Conservation (phyloP, 805 yeast genomes). For the Saccharomycopsis microspora region DNA sequence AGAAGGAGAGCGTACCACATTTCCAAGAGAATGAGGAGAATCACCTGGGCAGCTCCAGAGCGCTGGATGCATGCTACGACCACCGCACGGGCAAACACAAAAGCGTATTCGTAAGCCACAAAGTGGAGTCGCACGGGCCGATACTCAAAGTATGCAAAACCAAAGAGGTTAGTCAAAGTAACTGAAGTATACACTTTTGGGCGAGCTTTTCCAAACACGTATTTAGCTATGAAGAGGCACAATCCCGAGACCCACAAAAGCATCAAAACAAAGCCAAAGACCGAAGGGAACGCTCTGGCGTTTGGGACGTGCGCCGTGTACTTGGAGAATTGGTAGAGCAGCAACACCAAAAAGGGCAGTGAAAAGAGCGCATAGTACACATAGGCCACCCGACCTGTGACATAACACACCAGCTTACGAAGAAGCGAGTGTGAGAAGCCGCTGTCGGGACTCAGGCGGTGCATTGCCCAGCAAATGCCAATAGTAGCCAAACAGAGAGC, state of each 20-base stretch:
- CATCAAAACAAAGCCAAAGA: conserved; percentile 25
- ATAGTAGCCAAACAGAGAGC: conserved; percentile 2
- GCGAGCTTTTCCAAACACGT: conserved; percentile 17
- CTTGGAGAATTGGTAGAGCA: conserved; percentile 20
- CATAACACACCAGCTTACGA: conserved; percentile 19
- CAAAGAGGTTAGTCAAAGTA: conserved; percentile 35
- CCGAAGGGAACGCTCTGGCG: conserved; percentile 2
- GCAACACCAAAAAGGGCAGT: conserved; percentile 32
- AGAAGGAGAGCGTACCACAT: conserved; percentile 21
- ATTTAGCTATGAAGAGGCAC: conserved; percentile 25
- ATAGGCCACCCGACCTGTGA: conserved; percentile 26
- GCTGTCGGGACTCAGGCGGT: neutral
- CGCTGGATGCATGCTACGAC: conserved; percentile 34
- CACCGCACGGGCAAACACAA: conserved; percentile 26
- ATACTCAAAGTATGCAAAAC: conserved; percentile 31
- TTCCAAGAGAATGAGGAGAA: conserved; percentile 28
- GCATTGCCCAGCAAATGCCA: conserved; percentile 1
- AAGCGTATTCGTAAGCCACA: conserved; percentile 26
- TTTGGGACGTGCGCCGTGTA: neutral
- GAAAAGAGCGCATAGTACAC: conserved; percentile 27
- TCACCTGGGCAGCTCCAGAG: conserved; percentile 34
- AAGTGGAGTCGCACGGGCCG: conserved; percentile 31
- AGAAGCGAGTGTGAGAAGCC: conserved; percentile 13
- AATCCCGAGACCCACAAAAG: conserved; percentile 25
- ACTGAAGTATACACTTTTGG: conserved; percentile 35